A percentile compares a stretch with the other conserved stretches of the same genome.
Evolutionary conservation across 495 filamentous ascomycete species (phyloP).

Genomic region (Astrocystis sublimbata): DNA sequence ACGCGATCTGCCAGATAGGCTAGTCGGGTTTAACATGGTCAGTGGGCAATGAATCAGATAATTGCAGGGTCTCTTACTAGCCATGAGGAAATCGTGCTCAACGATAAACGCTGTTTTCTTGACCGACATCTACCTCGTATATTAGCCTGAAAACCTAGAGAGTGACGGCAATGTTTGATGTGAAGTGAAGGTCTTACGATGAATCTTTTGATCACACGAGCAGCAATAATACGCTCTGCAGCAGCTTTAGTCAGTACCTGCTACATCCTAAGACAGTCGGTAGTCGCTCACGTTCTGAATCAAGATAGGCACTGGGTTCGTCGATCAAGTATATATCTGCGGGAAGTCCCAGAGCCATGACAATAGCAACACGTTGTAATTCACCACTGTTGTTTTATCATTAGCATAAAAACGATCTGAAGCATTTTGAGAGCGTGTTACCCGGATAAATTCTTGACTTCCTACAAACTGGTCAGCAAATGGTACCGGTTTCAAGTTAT

Average conservation of each 20-base stretch:
- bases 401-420: background rate
- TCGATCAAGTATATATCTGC: slow-evolving; percentile 99
- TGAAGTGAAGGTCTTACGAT: slow-evolving; percentile 49
- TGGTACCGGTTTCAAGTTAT: background rate
- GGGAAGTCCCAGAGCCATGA: slow-evolving; percentile 90
- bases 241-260: background rate
- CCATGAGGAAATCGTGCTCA: slow-evolving; percentile 99
- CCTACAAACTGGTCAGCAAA: slow-evolving; percentile 34
- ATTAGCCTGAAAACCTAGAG: background rate
- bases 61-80: slow-evolving; percentile 36
- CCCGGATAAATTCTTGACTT: slow-evolving; percentile 94
- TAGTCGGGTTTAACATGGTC: slow-evolving; percentile 28
- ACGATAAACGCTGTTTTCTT: slow-evolving; percentile 99
- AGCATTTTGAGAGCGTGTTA: background rate
- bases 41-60: background rate
- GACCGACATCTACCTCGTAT: slow-evolving; percentile 69
- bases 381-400: slow-evolving; percentile 66
- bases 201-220: slow-evolving; percentile 97
- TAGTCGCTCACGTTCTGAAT: slow-evolving; percentile 69
- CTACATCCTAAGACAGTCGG: background rate
- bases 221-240: slow-evolving; percentile 84
- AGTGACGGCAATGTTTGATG: background rate
- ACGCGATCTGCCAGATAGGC: slow-evolving; percentile 94
- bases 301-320: slow-evolving; percentile 91
- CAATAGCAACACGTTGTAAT: slow-evolving; percentile 97